Evolutionary conservation across 1,284 basidiomycete genomes (phyloP), one percentile per base, ranked within the genome.

Genomic region (Austropuccinia psidii): DNA sequence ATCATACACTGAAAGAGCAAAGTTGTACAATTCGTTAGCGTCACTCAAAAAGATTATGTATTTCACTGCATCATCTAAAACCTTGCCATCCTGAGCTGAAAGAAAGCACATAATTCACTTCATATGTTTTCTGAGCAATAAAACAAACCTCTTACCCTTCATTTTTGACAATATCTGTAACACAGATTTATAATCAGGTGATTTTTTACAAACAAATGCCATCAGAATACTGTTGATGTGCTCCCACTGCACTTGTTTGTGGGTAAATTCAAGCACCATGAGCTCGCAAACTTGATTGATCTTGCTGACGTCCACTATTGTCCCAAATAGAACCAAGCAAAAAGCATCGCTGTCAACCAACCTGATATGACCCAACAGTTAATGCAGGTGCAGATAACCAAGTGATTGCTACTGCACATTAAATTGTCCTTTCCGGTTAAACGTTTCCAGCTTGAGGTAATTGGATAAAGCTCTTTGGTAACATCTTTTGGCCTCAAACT

Each of bases 21-120:
- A 90, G 79, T 98, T 88, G 82, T 94, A 98, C 2, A 98, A 85
- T 75, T 86, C 86, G 78, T 98, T 88, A 0, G 93, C 92, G 79
- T 98, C 93, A 19, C 93, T 92, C 37, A 99, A 86, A 85, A 98
- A 99, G 80, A 99, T 96, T 80, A 98, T 90, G 79, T 98, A 99
- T 80, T 95, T 97, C 78, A 98, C 90, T 2, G 95, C 95, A 73
- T 97, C 93, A 79, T 98, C 93, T 4, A 96, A 91, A 0, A 92
- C 82, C 45, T 87, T 85, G 0, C 89, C 86, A 76, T 91, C 86
- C 9, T 83, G 84, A 31, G 87, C 91, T n/a, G n/a, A n/a, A n/a
- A n/a, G n/a, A n/a, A n/a, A n/a, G n/a, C n/a, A n/a, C n/a, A n/a
- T n/a, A n/a, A n/a, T n/a, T n/a, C n/a, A n/a, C n/a, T n/a, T n/a